Percentiles rank a stretch among this genome's conserved stretches.
Evolutionary conservation across 2,329 filamentous ascomycete species (phyloP).

Genomic region (Fusarium pseudocircinatum): DNA sequence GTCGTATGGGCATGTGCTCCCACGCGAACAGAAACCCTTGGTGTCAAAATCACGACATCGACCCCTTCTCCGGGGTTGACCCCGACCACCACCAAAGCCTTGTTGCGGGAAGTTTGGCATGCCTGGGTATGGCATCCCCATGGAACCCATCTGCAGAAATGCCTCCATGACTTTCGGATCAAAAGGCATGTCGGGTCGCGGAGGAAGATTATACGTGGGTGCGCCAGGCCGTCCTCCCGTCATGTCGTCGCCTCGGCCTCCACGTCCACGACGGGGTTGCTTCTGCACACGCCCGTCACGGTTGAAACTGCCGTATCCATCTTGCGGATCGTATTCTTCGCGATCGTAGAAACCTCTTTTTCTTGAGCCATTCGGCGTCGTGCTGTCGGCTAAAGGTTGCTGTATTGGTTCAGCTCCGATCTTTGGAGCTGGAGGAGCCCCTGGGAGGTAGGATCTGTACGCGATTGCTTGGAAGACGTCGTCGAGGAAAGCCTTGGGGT

Average conservation of each 20-base stretch:
- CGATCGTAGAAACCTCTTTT: constrained; percentile 52
- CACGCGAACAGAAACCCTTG: constrained; percentile 76
- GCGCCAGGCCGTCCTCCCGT: constrained; percentile 30
- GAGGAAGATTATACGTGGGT: constrained; percentile 27
- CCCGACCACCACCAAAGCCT: constrained; percentile 36
- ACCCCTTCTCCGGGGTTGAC: constrained; percentile 51
- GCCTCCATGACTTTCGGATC: constrained; percentile 70
- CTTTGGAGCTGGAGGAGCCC: constrained; percentile 56
- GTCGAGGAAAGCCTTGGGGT: constrained; percentile 67
- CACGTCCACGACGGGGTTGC: constrained; percentile 62
- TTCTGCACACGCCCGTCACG: constrained; percentile 62
- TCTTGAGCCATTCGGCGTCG: constrained; percentile 38
- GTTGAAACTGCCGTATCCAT: constrained; percentile 39
- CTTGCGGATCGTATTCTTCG: constrained; percentile 28
- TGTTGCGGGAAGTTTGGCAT: constrained; percentile 53
- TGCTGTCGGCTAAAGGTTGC: constrained; percentile 28
- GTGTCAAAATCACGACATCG: constrained; percentile 77
- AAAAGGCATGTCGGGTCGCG: constrained; percentile 53
- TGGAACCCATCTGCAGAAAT: constrained; percentile 69
- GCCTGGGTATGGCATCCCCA: constrained; percentile 55
- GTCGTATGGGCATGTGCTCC: constrained; percentile 73
- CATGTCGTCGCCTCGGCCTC: constrained; percentile 40
- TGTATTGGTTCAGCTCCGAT: constrained; percentile 22
- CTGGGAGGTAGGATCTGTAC: constrained; percentile 69
- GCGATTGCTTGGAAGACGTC: constrained; percentile 75